Evolutionary conservation across 2,329 filamentous ascomycete species (phyloP).

Genomic region (Cercospora sp.): DNA sequence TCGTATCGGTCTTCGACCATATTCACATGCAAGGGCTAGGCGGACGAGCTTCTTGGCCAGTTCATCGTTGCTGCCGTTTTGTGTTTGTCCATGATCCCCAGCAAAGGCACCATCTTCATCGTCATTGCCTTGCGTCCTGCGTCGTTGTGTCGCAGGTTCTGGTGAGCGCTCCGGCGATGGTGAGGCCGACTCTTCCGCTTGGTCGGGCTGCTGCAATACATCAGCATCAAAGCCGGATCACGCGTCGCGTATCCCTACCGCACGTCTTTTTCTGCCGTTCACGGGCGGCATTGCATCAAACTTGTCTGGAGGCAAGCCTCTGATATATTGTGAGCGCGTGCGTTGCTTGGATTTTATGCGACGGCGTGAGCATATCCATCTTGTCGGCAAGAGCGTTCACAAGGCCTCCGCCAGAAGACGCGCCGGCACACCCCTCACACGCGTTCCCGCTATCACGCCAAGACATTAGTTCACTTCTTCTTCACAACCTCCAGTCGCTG

Average conservation of each 20-base stretch:
- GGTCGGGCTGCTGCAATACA: constrained; percentile 28
- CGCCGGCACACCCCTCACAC: constrained; percentile 2
- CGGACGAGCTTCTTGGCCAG: constrained; percentile 64
- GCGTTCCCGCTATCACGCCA: neutral
- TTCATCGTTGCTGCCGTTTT: constrained; percentile 40
- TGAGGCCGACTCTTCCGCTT: constrained; percentile 18
- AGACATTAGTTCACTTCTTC: neutral
- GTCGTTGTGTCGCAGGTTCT: constrained; percentile 37
- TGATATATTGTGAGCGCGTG: neutral
- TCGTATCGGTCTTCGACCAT: constrained; percentile 59
- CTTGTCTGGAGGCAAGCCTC: neutral
- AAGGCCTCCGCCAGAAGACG: neutral
- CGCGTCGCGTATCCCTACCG: constrained; percentile 25
- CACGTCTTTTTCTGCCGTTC: constrained; percentile 33
- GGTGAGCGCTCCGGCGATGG: constrained; percentile 28
- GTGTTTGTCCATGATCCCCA: constrained; percentile 24
- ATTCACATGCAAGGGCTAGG: constrained; percentile 62
- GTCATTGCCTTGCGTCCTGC: constrained; percentile 29
- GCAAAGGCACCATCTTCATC: constrained; percentile 26
- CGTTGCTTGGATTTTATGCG: neutral
- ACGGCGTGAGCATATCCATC: neutral
- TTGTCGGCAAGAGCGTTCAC: neutral
- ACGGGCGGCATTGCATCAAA: constrained; percentile 23
- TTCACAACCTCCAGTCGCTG: neutral
- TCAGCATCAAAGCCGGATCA: constrained; percentile 6